Evolutionary conservation across 1,284 basidiomycete genomes (phyloP).

Genomic region (Heliocybe sulcata): DNA sequence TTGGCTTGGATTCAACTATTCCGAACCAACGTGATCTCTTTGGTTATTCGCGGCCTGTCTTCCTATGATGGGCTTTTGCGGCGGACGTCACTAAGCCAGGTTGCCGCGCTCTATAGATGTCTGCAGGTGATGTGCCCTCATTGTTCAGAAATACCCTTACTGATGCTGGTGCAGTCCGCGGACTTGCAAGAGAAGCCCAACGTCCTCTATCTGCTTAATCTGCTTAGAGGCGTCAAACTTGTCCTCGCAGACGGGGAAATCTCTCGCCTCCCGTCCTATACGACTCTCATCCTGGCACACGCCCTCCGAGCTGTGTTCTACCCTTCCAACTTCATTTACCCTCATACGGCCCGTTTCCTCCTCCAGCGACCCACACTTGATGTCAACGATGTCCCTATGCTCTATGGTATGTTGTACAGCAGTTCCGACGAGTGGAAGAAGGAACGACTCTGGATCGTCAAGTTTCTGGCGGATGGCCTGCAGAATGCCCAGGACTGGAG

Average conservation of each 20-base stretch:
- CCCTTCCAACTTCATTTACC: constrained; percentile 78
- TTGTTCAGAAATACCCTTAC: constrained; percentile 4
- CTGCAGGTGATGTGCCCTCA: constrained; percentile 40
- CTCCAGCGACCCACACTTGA: constrained; percentile 79
- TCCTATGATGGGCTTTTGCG: constrained; percentile 59
- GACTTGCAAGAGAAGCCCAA: constrained; percentile 81
- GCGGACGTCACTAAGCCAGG: constrained; percentile 44
- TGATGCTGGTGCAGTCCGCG: constrained; percentile 31
- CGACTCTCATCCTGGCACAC: constrained; percentile 76
- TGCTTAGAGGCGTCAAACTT: constrained; percentile 59
- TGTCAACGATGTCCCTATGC: constrained; percentile 72
- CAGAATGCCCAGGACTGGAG: constrained; percentile 72
- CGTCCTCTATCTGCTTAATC: constrained; percentile 65
- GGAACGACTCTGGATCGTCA: constrained; percentile 84
- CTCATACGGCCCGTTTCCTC: constrained; percentile 73
- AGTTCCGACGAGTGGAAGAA: constrained; percentile 74
- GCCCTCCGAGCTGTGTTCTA: constrained; percentile 73
- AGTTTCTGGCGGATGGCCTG: constrained; percentile 80
- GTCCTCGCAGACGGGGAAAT: constrained; percentile 26
- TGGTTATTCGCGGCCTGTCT: constrained; percentile 72
- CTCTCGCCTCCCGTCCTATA: constrained; percentile 63
- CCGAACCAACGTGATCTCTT: constrained; percentile 71
- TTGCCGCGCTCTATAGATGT: constrained; percentile 44
- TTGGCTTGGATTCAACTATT: constrained; percentile 83
- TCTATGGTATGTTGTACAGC: constrained; percentile 82